Conservation (phyloP, 225 moss, liverwort and hornwort genomes). For the Straminergon stramineum region DNA sequence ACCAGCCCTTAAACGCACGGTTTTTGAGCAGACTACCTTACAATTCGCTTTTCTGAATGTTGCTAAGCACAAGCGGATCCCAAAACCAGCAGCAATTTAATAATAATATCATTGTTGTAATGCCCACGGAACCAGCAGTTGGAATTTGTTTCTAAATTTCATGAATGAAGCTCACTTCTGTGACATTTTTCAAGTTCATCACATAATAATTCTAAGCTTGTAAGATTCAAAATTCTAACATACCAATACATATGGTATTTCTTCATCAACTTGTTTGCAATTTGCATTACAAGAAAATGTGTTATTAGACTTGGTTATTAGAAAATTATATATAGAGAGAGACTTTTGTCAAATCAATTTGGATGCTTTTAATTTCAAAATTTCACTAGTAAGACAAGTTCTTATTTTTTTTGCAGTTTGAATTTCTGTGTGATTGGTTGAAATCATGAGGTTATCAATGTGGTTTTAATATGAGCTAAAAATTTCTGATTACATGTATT, state of each 20-base stretch:
- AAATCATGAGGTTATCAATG: no score
- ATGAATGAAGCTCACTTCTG: background rate
- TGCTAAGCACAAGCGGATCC: background rate
- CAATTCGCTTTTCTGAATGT: background rate
- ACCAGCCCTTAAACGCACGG: no score
- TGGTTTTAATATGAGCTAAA: background rate
- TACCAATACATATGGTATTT: no score
- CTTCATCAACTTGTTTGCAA: background rate
- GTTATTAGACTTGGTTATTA: background rate
- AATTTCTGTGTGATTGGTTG: no score
- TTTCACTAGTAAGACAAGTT: no score
- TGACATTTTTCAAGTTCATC: background rate
- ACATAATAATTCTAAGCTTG: background rate
- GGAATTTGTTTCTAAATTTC: background rate
- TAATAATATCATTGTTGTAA: background rate
- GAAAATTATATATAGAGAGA: no score
- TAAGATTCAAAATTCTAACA: background rate
- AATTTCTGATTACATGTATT: background rate
- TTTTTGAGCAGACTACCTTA: no score
- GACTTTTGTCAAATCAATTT: no score
- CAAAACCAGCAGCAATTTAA: background rate
- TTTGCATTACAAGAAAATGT: background rate
- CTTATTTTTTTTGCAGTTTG: no score
- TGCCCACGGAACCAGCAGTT: background rate
- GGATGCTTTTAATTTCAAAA: no score